Evolutionary conservation across 2,329 filamentous ascomycete genomes (phyloP), one percentile per base, ranked within the genome.

Genomic region (Harringtonia aguacate): DNA sequence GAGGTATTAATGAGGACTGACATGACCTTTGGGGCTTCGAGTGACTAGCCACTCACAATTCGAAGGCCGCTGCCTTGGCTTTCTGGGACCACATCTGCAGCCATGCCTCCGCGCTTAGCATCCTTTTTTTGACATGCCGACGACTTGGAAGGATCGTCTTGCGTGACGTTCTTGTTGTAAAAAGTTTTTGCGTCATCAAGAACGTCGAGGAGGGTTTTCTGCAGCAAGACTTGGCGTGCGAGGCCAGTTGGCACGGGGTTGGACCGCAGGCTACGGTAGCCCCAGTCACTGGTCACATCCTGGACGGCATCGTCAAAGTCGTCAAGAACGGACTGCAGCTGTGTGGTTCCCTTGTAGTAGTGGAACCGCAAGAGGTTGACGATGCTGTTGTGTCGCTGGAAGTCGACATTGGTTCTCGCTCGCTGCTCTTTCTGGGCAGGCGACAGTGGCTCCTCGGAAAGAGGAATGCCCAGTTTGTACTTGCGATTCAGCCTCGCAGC

Each of bases 381-480:
- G 18, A 60, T 60, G 15, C 24, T 39, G n/a, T 52, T 43, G 15
- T 50, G 52, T 2, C 51, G 51, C 2, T 41, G 46, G 21, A 49
- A 53, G 10, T 45, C 34, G 2, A 47, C 42, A 30, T 58, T 41
- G 1, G 44, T 1, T 1, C 34, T 40, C 15, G 52, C 50, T 3
- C 46, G 44, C 18, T 52, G 29, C 27, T 46, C 49, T 4, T 53
- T 53, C 9, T 46, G 38, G 2, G 41, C 34, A 0, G 54, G 56
- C 8, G 52, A 54, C 18, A 53, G 46, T 13, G 15, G 44, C 8
- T 34, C 43, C 22, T 56, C 53, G 4, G 51, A 46, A 2, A 58
- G 33, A 4, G 21, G 18, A n/a, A 61, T 40, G 17, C 52, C 57
- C 1, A 62, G 44, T 15, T 49, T 50, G 38, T 59, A 61, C 6